Evolutionary conservation across 768 basidiomycete genomes (phyloP), one percentile per base, ranked within the genome.

Genomic region (Candolleomyces aberdarensis): DNA sequence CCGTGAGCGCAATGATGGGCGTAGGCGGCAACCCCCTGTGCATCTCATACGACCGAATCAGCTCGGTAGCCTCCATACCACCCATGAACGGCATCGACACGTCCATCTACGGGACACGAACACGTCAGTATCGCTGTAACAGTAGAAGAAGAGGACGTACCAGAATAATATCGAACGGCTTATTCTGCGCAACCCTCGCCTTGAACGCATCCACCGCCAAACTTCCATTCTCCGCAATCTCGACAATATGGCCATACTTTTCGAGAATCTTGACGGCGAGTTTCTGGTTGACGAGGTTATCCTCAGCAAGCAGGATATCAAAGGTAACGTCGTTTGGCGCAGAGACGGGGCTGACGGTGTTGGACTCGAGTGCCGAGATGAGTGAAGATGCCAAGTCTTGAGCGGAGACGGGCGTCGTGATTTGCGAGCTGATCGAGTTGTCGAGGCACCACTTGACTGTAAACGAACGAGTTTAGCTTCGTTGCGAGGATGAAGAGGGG

Each of bases 1-100:
- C 96, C 1, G 97, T 98, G 44, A 99, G 79, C 0, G 97, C 97
- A 67, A 98, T 94, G 66, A 99, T 98, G 0, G 97, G 96, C 6
- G 87, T 93, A 2, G 87, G 82, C 15, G 84, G 70, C 32, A 94
- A 77, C 8, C 85, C 81, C 64, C 85, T 85, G 63, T 87, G 82
- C 70, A 82, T 76, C 76, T 98, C 96, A 69, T 87, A 93, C 41
- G 85, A 83, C 56, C 96, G 86, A 63, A 98, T 97, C 60, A 93
- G 79, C 64, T 94, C 89, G 0, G 97, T 99, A 1, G 96, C 94
- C 74, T 99, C 96, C 88, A 96, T 94, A 64, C 96, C 96, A 54
- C 96, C 95, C 94, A 98, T 98, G 75, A 96, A 89, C 6, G 95
- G 94, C 94, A 96, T 96, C 11, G 95, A 97, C 14, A 97, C 90